These are phyloP conservation scores for Globisporangium uncinulatum DNA, from an alignment of 352 stramenopile genomes.

Conservation along the genomic window DNA sequence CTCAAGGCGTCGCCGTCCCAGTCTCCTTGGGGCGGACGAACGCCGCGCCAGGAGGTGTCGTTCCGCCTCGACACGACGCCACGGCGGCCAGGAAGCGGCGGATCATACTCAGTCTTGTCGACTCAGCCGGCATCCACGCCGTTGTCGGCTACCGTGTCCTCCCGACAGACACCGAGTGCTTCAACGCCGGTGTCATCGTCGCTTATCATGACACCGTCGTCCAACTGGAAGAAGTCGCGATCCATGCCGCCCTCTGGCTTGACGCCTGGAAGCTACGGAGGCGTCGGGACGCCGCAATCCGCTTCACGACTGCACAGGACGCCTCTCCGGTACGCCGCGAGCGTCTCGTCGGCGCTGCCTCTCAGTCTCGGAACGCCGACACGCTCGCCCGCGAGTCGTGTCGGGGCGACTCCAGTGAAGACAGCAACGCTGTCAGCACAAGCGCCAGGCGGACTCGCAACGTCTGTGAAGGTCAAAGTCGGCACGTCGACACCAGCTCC, in stretches of 20 bases:
- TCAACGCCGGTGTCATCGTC: constrained; percentile 19
- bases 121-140: constrained; percentile 4
- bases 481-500: constrained; percentile 16
- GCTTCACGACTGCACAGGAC: constrained; percentile 1
- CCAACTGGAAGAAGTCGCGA: constrained; percentile 15
- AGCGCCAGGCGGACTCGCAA: neutral
- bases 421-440: neutral
- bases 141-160: neutral
- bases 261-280: neutral
- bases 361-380: neutral
- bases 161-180: constrained; percentile 2
- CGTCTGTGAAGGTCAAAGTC: neutral
- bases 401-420: constrained; percentile 4
- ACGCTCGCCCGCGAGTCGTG: neutral
- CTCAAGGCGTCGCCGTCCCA: constrained; percentile 32
- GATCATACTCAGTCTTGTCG: constrained; percentile 8
- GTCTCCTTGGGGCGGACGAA: constrained; percentile 44
- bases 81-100: constrained; percentile 2
- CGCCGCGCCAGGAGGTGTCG: constrained; percentile 7
- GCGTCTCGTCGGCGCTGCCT: constrained; percentile 2
- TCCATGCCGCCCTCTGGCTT: constrained; percentile 12
- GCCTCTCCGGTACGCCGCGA: constrained; percentile 1
- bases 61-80: constrained; percentile 1
- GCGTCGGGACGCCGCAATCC: neutral
- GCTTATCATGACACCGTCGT: constrained; percentile 11